Percentiles rank a stretch among this genome's conserved stretches.
These are phyloP conservation scores for Oryza punctata DNA, from an alignment of 176 grass and related monocot genomes.

Conservation along the genomic window DNA sequence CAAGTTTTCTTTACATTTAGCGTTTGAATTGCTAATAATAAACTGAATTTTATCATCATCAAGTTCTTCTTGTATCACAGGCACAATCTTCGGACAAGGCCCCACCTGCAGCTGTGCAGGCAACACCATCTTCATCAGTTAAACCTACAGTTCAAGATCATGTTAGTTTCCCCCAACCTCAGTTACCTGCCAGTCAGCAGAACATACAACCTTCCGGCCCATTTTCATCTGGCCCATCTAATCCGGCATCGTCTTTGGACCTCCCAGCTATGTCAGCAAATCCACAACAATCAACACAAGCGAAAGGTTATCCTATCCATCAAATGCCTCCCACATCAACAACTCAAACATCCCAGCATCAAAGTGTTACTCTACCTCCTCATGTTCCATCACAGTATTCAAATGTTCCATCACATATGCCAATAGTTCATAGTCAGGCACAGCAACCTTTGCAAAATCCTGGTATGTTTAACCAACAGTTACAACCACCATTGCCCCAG, in stretches of 20 bases:
- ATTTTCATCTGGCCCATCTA: conserved; percentile 46
- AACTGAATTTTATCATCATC: conserved; percentile 34
- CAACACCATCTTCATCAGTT: conserved; percentile 37
- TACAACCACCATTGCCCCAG: conserved; percentile 76
- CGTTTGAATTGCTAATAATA: background rate
- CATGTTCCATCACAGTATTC: conserved; percentile 57
- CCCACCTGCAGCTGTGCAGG: conserved; percentile 42
- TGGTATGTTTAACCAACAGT: conserved; percentile 75
- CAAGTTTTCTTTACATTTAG: conserved; percentile 24
- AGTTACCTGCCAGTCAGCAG: conserved; percentile 46
- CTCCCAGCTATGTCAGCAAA: conserved; percentile 54
- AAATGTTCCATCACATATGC: conserved; percentile 59
- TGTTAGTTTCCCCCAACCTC: conserved; percentile 44
- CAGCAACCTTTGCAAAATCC: conserved; percentile 72
- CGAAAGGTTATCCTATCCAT: conserved; percentile 51
- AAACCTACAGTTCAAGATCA: conserved; percentile 47
- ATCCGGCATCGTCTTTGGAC: conserved; percentile 42
- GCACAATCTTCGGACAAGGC: conserved; percentile 44
- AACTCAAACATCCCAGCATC: conserved; percentile 63
- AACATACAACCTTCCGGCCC: conserved; percentile 50
- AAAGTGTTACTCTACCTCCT: conserved; percentile 52
- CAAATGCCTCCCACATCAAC: conserved; percentile 50
- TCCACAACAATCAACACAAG: conserved; percentile 47
- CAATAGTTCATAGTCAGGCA: conserved; percentile 48
- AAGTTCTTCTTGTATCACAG: conserved; percentile 54